These are phyloP conservation scores for Telfairia occidentalis DNA, from an alignment of 331 rosid genomes.

Conservation along the genomic window DNA sequence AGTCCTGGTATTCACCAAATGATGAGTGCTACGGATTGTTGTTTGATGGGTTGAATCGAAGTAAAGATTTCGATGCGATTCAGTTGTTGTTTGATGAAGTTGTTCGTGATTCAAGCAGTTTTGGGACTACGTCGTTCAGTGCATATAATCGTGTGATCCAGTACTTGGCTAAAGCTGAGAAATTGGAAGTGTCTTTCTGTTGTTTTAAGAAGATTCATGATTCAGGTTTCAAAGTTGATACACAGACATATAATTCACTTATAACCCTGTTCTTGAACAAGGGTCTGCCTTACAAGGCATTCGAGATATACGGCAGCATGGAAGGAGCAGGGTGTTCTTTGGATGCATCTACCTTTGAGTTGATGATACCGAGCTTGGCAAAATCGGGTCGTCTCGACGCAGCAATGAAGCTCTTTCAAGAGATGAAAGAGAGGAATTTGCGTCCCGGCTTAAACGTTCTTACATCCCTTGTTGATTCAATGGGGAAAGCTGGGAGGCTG, in stretches of 20 bases:
- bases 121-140: constrained; percentile 28
- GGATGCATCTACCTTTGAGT: constrained; percentile 71
- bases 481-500: constrained; percentile 92
- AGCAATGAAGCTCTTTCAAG: constrained; percentile 73
- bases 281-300: constrained; percentile 86
- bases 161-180: constrained; percentile 79
- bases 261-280: constrained; percentile 67
- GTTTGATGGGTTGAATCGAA: constrained; percentile 64
- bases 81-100: constrained; percentile 73
- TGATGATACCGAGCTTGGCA: constrained; percentile 86
- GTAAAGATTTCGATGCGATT: constrained; percentile 66
- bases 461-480: constrained; percentile 74
- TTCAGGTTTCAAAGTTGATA: constrained; percentile 49
- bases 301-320: constrained; percentile 90
- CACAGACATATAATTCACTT: constrained; percentile 63
- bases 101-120: constrained; percentile 51
- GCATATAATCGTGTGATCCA: constrained; percentile 66
- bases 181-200: constrained; percentile 72
- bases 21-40: constrained; percentile 58
- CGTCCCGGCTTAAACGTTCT: constrained; percentile 51
- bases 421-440: constrained; percentile 59
- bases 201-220: constrained; percentile 80
- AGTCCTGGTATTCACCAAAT: constrained; percentile 62
- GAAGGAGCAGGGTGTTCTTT: constrained; percentile 43
- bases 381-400: constrained; percentile 93